Conservation (phyloP, 78 protist genomes). For the Dictyostelium intermedium region DNA sequence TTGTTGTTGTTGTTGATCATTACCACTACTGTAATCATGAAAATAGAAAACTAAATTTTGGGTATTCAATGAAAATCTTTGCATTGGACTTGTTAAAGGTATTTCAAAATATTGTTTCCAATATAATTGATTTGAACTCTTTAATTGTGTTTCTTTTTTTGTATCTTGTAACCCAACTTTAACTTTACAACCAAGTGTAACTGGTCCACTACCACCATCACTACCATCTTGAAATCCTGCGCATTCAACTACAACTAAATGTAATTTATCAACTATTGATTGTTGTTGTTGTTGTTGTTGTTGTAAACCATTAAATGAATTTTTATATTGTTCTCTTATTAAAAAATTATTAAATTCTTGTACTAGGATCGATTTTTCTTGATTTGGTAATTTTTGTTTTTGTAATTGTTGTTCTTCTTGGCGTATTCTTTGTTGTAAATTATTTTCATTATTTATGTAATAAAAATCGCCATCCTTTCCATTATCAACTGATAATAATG, state of each 20-base stretch:
- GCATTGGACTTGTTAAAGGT: slow-evolving; percentile 34
- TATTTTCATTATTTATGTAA: neutral
- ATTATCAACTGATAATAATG: neutral
- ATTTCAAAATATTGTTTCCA: slow-evolving; percentile 69
- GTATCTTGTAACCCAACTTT: slow-evolving; percentile 17
- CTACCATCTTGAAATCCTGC: neutral
- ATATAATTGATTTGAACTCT: neutral
- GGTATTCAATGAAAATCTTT: slow-evolving; percentile 29
- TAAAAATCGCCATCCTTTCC: neutral
- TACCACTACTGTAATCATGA: neutral
- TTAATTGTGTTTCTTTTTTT: slow-evolving; percentile 9
- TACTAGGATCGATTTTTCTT: neutral
- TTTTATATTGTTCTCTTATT: neutral
- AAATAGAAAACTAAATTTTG: slow-evolving; percentile 31
- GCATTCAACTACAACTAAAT: slow-evolving; percentile 25
- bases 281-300: neutral
- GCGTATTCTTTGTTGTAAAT: neutral
- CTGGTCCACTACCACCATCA: neutral
- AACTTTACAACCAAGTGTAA: slow-evolving; percentile 31
- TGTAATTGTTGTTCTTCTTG: neutral
- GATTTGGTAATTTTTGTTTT: neutral
- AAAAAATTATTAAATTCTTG: slow-evolving; percentile 9
- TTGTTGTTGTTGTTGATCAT: neutral
- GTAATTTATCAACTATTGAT: slow-evolving; percentile 18
- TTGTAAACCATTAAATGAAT: neutral